A percentile compares a stretch with the other conserved stretches of the same genome.
These are phyloP conservation scores for Fusarium gaditjirri DNA, from an alignment of 2,329 filamentous ascomycete species.

Conservation along the genomic window DNA sequence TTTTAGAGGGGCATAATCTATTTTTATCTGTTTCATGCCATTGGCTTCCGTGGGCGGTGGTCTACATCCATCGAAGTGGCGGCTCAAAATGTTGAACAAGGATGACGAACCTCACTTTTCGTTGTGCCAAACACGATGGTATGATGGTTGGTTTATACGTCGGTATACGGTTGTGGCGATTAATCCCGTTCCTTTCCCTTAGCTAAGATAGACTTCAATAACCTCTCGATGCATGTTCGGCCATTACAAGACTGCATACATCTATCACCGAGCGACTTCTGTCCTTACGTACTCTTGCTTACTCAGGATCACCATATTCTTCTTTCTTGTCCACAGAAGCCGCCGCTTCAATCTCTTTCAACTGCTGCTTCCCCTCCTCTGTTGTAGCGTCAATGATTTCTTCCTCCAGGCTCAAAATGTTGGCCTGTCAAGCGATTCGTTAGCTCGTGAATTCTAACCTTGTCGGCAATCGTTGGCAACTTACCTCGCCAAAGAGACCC, in stretches of 20 bases:
- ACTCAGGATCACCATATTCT: conserved; percentile 54
- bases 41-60: neutral
- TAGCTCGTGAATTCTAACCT: conserved; percentile 24
- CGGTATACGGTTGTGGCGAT: neutral
- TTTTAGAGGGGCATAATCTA: conserved; percentile 14
- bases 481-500: conserved; percentile 77
- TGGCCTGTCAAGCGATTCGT: conserved; percentile 63
- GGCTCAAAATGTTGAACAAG: conserved; percentile 25
- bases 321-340: conserved; percentile 46
- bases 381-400: conserved; percentile 96
- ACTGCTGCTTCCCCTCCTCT: conserved; percentile 80
- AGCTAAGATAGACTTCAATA: neutral
- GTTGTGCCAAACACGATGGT: neutral
- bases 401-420: conserved; percentile 90
- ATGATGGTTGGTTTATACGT: neutral
- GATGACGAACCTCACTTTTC: neutral
- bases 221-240: neutral
- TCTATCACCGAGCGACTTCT: neutral
- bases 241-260: neutral
- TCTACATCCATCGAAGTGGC: conserved; percentile 5
- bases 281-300: conserved; percentile 16
- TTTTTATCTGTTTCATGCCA: conserved; percentile 36
- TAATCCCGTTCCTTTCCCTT: neutral
- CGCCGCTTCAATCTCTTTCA: conserved; percentile 77
- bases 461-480: conserved; percentile 33